A percentile compares a stretch with the other conserved stretches of the same genome.
Evolutionary conservation across 768 basidiomycete species (phyloP).

Genomic region (Auricularia heimuer): DNA sequence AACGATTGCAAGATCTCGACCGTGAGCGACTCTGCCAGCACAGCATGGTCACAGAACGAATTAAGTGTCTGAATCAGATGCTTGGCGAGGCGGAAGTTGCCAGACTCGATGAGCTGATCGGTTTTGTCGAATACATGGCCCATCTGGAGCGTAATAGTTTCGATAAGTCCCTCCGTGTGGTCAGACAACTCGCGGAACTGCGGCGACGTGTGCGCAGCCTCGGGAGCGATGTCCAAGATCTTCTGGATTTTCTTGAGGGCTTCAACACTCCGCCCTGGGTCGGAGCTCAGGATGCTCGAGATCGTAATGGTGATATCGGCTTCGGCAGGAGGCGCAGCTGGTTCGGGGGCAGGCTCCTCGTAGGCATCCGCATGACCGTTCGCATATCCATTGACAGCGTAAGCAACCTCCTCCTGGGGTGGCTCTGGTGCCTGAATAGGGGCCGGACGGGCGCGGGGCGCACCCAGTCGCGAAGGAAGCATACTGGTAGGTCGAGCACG

Average conservation of each 20-base stretch:
- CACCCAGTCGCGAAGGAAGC: conserved; percentile 65
- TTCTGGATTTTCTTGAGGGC: conserved; percentile 89
- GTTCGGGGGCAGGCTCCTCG: conserved; percentile 8
- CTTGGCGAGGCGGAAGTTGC: conserved; percentile 90
- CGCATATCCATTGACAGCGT: conserved; percentile 15
- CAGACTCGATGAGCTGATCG: conserved; percentile 58
- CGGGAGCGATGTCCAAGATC: conserved; percentile 67
- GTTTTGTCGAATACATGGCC: conserved; percentile 81
- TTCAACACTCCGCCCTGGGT: conserved; percentile 79
- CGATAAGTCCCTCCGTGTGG: conserved; percentile 74
- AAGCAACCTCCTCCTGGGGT: conserved; percentile 10
- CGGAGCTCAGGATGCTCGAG: conserved; percentile 81
- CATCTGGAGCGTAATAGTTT: conserved; percentile 87
- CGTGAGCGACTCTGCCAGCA: conserved; percentile 79
- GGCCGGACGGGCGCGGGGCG: conserved; percentile 45
- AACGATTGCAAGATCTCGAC: conserved; percentile 76
- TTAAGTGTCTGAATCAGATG: conserved; percentile 95
- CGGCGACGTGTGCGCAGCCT: conserved; percentile 55
- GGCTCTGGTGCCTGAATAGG: conserved; percentile 1
- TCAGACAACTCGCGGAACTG: conserved; percentile 72
- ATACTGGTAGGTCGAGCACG: conserved; percentile 49
- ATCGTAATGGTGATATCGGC: conserved; percentile 69
- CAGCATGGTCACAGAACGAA: conserved; percentile 83
- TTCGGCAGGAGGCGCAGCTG: conserved; percentile 28
- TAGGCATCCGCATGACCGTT: conserved; percentile 26